phyloP scores from a whole-genome alignment of 495 filamentous ascomycete genomes.

The Penicillium alfredii region DNA sequence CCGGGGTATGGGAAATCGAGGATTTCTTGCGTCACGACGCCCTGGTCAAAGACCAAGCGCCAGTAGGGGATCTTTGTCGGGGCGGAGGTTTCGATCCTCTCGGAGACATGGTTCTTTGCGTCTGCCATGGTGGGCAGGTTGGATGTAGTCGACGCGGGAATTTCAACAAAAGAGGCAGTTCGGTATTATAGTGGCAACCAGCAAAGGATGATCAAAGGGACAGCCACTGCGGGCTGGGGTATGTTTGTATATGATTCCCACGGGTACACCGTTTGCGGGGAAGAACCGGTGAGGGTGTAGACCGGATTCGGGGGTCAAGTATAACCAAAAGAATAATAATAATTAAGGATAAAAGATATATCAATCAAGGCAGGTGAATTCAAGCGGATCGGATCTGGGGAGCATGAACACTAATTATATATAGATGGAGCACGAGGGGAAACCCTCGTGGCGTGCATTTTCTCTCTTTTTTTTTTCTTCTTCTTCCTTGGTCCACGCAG shows the following conservation, averaged over 20 bases:
- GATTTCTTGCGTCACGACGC: slow-evolving; percentile 50
- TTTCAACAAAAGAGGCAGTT: too few species aligned
- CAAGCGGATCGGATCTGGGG: too few species aligned
- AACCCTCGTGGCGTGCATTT: too few species aligned
- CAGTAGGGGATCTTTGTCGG: slow-evolving; percentile 39
- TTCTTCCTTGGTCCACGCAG: too few species aligned
- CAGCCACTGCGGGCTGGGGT: not conserved
- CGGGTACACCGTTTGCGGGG: slow-evolving; percentile 11
- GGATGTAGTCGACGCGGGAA: not conserved
- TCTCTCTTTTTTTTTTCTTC: too few species aligned
- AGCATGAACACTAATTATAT: too few species aligned
- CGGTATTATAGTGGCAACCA: too few species aligned
- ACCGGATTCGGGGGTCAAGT: slow-evolving; percentile 8
- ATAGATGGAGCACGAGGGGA: too few species aligned
- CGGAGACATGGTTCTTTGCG: slow-evolving; percentile 17
- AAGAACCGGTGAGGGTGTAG: slow-evolving; percentile 1
- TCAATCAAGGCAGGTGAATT: too few species aligned
- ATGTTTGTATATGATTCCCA: too few species aligned
- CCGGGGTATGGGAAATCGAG: slow-evolving; percentile 58
- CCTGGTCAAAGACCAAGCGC: slow-evolving; percentile 46
- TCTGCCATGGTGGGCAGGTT: slow-evolving; percentile 26
- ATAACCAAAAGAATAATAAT: too few species aligned
- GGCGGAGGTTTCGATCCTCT: slow-evolving; percentile 25
- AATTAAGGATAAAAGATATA: too few species aligned
- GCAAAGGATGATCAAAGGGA: not conserved